Evolutionary conservation across 345 rosid species (phyloP).

Genomic region (Aethionema arabicum): DNA sequence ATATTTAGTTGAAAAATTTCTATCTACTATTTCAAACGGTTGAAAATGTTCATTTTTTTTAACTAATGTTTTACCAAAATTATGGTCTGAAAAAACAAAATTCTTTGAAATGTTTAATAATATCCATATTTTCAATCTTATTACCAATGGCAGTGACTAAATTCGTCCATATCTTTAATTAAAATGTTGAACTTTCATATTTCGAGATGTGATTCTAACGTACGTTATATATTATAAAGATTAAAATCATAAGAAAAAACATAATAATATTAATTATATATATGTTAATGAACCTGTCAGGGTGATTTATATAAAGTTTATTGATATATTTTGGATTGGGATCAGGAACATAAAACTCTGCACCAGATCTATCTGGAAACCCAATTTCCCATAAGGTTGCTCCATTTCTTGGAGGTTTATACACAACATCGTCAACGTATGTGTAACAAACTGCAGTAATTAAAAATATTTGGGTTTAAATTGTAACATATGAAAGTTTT

Average conservation of each 20-base stretch:
- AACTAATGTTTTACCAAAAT: too few species aligned
- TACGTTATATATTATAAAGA: too few species aligned
- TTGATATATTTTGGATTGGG: slow-evolving; percentile 69
- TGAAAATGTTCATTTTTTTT: too few species aligned
- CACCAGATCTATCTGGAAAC: slow-evolving; percentile 75
- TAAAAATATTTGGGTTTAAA: background rate
- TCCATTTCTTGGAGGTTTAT: slow-evolving; percentile 82
- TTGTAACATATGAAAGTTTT: slow-evolving; percentile 9
- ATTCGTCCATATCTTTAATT: too few species aligned
- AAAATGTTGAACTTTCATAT: too few species aligned
- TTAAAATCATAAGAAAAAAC: background rate
- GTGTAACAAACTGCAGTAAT: slow-evolving; percentile 48
- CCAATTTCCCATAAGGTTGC: slow-evolving; percentile 96
- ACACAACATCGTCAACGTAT: slow-evolving; percentile 59
- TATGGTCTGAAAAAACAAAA: too few species aligned
- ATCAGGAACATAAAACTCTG: slow-evolving; percentile 78
- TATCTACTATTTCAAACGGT: too few species aligned
- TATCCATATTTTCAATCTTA: too few species aligned
- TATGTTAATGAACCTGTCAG: slow-evolving; percentile 53
- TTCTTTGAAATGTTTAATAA: too few species aligned
- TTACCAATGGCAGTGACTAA: too few species aligned
- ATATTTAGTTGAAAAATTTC: too few species aligned
- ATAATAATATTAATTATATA: background rate
- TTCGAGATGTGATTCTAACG: too few species aligned
- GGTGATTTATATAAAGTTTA: slow-evolving; percentile 64